These are phyloP conservation scores for Samsoniella hepiali DNA, from an alignment of 2,329 filamentous ascomycete species.

Conservation along the genomic window DNA sequence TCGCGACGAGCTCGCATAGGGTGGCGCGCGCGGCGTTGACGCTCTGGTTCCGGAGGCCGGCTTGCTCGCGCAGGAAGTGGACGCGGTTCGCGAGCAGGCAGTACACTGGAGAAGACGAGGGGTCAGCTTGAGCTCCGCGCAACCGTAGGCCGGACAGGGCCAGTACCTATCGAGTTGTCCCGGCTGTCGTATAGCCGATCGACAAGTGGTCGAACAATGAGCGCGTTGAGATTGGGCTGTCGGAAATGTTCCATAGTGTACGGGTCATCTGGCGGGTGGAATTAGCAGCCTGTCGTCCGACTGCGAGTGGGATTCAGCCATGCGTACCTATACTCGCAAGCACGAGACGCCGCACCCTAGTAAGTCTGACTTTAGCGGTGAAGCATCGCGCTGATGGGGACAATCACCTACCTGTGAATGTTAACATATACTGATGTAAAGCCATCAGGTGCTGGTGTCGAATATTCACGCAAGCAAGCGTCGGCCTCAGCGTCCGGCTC, in stretches of 20 bases:
- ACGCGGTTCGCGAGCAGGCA: slow-evolving; percentile 68
- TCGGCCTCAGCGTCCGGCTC: slow-evolving; percentile 7
- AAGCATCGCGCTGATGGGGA: neutral
- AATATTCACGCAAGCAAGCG: neutral
- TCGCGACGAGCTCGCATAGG: slow-evolving; percentile 67
- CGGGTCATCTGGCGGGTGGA: slow-evolving; percentile 30
- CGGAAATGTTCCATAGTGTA: slow-evolving; percentile 56
- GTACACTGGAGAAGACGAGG: slow-evolving; percentile 48
- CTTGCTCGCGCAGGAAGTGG: slow-evolving; percentile 66
- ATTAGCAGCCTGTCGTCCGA: neutral
- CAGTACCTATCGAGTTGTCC: slow-evolving; percentile 56
- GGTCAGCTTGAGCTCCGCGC: slow-evolving; percentile 2
- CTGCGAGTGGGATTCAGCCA: neutral
- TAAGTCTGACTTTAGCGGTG: neutral
- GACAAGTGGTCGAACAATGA: slow-evolving; percentile 61
- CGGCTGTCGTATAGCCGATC: slow-evolving; percentile 60
- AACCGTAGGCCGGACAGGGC: slow-evolving; percentile 12
- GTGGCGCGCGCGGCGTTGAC: slow-evolving; percentile 66
- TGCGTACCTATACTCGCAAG: slow-evolving; percentile 22
- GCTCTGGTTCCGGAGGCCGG: slow-evolving; percentile 63
- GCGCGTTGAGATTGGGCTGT: slow-evolving; percentile 60
- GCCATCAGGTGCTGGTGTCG: neutral
- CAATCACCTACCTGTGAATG: slow-evolving; percentile 21
- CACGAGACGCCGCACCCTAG: slow-evolving; percentile 21
- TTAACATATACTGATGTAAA: slow-evolving; percentile 17